These are phyloP conservation scores for Rhizopus delemar DNA, from an alignment of 371 early-diverging fungal species.

Conservation along the genomic window DNA sequence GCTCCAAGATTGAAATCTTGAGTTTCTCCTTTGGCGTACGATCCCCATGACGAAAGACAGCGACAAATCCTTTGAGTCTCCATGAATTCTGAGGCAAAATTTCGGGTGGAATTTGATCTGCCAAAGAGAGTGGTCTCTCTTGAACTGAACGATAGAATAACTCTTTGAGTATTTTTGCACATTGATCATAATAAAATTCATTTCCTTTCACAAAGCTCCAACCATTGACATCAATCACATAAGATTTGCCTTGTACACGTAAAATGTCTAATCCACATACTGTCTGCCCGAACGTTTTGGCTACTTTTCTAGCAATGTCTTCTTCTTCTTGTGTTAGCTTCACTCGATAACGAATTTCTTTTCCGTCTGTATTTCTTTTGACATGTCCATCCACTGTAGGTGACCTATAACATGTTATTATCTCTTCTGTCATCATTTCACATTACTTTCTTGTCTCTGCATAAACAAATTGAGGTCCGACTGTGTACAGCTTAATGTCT, in stretches of 20 bases:
- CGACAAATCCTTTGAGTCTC: constrained; percentile 90
- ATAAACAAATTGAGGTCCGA: constrained; percentile 87
- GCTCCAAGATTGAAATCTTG: constrained; percentile 72
- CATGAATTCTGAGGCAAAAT: constrained; percentile 80
- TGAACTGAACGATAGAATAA: constrained; percentile 47
- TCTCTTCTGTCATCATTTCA: background rate
- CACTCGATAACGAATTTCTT: constrained; percentile 94
- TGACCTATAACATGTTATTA: constrained; percentile 58
- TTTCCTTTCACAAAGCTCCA: constrained; percentile 99
- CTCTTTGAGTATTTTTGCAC: constrained; percentile 75
- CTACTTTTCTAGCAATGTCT: constrained; percentile 80
- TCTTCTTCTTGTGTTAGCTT: constrained; percentile 81
- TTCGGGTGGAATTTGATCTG: constrained; percentile 61
- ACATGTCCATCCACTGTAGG: constrained; percentile 98
- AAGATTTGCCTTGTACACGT: constrained; percentile 81
- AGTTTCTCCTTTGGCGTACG: constrained; percentile 97
- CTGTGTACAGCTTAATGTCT: constrained; percentile 97
- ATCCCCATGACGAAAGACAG: constrained; percentile 94
- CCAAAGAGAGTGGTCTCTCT: constrained; percentile 57
- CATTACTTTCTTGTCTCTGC: constrained; percentile 96
- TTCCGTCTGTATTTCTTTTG: constrained; percentile 93
- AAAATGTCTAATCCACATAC: constrained; percentile 97
- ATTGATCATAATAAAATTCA: constrained; percentile 91
- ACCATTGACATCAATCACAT: constrained; percentile 98
- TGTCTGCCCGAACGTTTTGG: constrained; percentile 84